phyloP scores from a whole-genome alignment of 257 asterid genomes.

The Penstemon eatonii region DNA sequence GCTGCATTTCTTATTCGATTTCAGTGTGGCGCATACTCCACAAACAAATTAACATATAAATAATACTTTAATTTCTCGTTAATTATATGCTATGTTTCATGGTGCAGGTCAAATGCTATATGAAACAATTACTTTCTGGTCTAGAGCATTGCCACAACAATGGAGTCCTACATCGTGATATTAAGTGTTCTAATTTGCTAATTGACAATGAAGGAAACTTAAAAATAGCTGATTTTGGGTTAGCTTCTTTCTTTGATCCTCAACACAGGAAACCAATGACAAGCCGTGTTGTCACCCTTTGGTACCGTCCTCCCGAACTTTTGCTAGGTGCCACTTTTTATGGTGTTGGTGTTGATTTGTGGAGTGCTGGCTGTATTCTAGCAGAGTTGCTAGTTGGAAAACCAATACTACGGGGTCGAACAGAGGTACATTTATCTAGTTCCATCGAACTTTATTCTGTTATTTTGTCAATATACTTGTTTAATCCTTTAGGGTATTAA shows the following conservation, averaged over 20 bases:
- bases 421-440: slow-evolving; percentile 56
- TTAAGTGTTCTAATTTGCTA: slow-evolving; percentile 84
- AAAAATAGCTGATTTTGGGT: slow-evolving; percentile 90
- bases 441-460: neutral
- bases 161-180: slow-evolving; percentile 91
- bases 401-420: slow-evolving; percentile 88
- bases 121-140: slow-evolving; percentile 82
- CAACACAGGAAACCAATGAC: slow-evolving; percentile 71
- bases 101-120: slow-evolving; percentile 80
- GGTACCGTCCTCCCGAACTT: slow-evolving; percentile 99
- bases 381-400: slow-evolving; percentile 83
- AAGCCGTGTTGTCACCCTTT: slow-evolving; percentile 88
- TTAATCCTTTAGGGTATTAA: neutral
- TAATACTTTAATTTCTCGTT: no score
- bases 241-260: slow-evolving; percentile 75
- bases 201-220: slow-evolving; percentile 71
- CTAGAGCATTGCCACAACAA: slow-evolving; percentile 92
- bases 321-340: slow-evolving; percentile 77
- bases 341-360: slow-evolving; percentile 83
- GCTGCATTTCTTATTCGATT: neutral
- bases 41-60: no score
- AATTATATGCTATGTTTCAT: neutral
- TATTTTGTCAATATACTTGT: neutral
- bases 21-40: no score
- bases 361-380: slow-evolving; percentile 98